Percentiles rank a stretch among this genome's conserved stretches.
Evolutionary conservation across 2,329 filamentous ascomycete species (phyloP).

Genomic region (Fusarium guadeloupense): DNA sequence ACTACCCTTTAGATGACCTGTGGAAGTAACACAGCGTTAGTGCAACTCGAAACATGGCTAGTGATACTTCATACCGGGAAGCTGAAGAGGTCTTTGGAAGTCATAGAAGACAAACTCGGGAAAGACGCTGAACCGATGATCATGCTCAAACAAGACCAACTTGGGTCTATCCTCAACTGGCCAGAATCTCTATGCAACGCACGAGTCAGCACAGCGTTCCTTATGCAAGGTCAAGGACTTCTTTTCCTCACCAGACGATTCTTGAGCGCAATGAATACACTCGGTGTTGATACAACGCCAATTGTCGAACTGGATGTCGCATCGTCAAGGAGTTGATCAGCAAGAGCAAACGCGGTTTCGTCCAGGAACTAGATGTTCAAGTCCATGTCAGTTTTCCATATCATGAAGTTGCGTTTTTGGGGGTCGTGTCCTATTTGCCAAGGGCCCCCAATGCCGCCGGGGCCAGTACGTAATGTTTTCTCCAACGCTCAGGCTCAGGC

Average conservation of each 20-base stretch:
- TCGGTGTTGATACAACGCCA: slow-evolving; percentile 77
- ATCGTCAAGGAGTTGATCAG: slow-evolving; percentile 71
- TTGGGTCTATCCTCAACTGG: slow-evolving; percentile 55
- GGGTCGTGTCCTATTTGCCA: slow-evolving; percentile 4
- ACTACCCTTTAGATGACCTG: slow-evolving; percentile 66
- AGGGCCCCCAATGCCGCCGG: slow-evolving; percentile 15
- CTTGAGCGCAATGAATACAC: slow-evolving; percentile 79
- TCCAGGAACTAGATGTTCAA: slow-evolving; percentile 69
- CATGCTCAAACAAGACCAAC: slow-evolving; percentile 76
- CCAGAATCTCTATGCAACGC: slow-evolving; percentile 28
- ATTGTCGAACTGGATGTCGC: slow-evolving; percentile 66
- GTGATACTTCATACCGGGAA: slow-evolving; percentile 59
- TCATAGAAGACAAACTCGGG: slow-evolving; percentile 80
- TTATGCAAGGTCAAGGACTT: not conserved
- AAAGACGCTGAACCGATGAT: slow-evolving; percentile 77
- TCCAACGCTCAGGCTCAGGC: slow-evolving; percentile 12
- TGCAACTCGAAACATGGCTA: not conserved
- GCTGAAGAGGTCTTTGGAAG: slow-evolving; percentile 72
- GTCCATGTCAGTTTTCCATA: slow-evolving; percentile 24
- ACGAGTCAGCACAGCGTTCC: slow-evolving; percentile 15
- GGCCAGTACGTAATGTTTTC: slow-evolving; percentile 39
- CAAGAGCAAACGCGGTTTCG: slow-evolving; percentile 71
- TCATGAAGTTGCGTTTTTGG: slow-evolving; percentile 35
- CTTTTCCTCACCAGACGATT: slow-evolving; percentile 67
- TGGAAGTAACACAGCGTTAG: not conserved